phyloP scores from a whole-genome alignment of 306 rosid genomes.

The Vicia villosa region DNA sequence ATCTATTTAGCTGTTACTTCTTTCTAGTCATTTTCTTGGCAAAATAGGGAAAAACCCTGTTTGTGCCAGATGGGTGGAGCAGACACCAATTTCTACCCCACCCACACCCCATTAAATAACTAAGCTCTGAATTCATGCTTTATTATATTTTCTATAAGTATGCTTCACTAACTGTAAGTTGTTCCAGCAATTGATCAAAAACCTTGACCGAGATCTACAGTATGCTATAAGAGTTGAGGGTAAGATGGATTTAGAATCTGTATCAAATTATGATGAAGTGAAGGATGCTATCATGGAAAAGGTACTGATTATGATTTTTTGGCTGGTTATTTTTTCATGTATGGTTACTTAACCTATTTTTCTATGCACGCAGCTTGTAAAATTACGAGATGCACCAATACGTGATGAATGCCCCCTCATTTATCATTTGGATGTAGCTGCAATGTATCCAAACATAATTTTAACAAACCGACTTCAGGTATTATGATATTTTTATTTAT shows the following conservation, averaged over 20 bases:
- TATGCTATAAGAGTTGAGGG: conserved; percentile 97
- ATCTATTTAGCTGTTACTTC: neutral
- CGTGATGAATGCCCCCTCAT: conserved; percentile 94
- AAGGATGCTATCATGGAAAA: conserved; percentile 80
- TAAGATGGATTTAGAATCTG: conserved; percentile 77
- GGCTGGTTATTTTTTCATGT: conserved; percentile 29
- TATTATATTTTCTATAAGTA: conserved; percentile 22
- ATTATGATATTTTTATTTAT: conserved; percentile 33
- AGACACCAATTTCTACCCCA: neutral
- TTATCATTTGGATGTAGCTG: conserved; percentile 98
- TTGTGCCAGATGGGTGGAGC: neutral
- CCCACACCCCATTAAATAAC: neutral
- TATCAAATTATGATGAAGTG: conserved; percentile 88
- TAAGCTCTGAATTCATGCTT: conserved; percentile 31
- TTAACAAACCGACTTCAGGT: conserved; percentile 99
- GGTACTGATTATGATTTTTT: conserved; percentile 55
- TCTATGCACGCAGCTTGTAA: conserved; percentile 59
- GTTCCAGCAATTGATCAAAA: conserved; percentile 79
- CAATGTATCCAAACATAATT: conserved; percentile 98
- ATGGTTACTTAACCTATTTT: conserved; percentile 27
- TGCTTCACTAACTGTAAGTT: conserved; percentile 42
- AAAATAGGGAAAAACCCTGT: conserved; percentile 5
- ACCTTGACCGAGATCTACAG: conserved; percentile 92
- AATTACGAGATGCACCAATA: conserved; percentile 72
- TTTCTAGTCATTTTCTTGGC: conserved; percentile 15